Evolutionary conservation across 2,329 filamentous ascomycete species (phyloP).

Genomic region (Pseudocercospora ulei): DNA sequence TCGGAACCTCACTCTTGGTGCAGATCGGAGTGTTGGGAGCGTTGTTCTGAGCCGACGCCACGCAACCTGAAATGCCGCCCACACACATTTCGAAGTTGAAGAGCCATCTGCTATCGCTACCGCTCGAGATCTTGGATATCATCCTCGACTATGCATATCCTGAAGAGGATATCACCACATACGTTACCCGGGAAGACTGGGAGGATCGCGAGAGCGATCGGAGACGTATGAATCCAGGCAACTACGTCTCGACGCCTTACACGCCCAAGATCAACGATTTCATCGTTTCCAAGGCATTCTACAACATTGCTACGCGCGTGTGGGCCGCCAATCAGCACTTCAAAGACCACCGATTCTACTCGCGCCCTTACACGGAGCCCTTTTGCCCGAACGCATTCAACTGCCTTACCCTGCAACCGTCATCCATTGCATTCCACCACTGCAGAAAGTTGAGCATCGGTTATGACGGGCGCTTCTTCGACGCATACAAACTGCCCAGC

Average conservation of each 20-base stretch:
- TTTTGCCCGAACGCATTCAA: too few relatives aligned
- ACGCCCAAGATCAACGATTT: slow-evolving; percentile 1
- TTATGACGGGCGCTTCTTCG: neutral
- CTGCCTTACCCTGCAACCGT: too few relatives aligned
- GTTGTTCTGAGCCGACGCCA: too few relatives aligned
- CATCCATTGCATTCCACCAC: neutral
- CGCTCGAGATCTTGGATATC: slow-evolving; percentile 4
- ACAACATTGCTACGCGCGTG: neutral
- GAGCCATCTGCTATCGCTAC: slow-evolving; percentile 1
- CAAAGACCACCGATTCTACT: neutral
- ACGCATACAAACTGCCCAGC: neutral
- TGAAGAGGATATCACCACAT: neutral
- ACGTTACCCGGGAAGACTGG: neutral
- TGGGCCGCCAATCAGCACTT: slow-evolving; percentile 1
- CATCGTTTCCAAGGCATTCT: slow-evolving; percentile 10
- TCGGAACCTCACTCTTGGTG: too few relatives aligned
- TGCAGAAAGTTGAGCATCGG: neutral
- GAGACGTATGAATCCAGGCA: neutral
- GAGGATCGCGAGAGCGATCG: neutral
- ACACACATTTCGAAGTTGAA: neutral
- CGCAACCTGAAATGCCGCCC: neutral
- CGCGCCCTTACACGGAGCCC: neutral
- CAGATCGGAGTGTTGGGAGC: too few relatives aligned
- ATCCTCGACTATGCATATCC: slow-evolving; percentile 8
- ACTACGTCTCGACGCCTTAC: neutral